Percentiles rank a stretch among this genome's conserved stretches.
Conservation (phyloP, 140 eudicot genomes). For the Oenanthe javanica region DNA sequence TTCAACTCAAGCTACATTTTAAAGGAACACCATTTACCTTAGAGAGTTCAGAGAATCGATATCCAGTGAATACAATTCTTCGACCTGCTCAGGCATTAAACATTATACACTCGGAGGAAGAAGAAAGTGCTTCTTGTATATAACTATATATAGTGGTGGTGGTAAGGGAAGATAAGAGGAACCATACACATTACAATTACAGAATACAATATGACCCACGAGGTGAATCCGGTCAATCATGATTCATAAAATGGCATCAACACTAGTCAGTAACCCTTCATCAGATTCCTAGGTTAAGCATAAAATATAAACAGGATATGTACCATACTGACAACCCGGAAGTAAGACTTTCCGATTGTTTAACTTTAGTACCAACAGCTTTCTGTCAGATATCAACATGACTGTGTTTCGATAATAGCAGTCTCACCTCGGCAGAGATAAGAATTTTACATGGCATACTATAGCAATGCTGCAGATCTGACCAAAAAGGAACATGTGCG, state of each 20-base stretch:
- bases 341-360: too few species aligned
- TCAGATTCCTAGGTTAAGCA: not conserved
- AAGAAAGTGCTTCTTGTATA: not conserved
- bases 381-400: not conserved
- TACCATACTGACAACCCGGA: not conserved
- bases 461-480: not conserved
- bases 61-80: constrained; percentile 94
- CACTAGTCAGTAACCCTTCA: not conserved
- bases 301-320: not conserved
- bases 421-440: not conserved
- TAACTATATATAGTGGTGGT: not conserved
- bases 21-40: constrained; percentile 35
- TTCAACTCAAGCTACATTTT: not conserved
- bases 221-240: not conserved
- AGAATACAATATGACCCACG: not conserved
- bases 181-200: not conserved
- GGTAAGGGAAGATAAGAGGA: not conserved
- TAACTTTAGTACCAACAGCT: not conserved
- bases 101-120: constrained; percentile 10
- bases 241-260: not conserved
- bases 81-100: constrained; percentile 55
- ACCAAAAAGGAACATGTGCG: not conserved
- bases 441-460: not conserved
- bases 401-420: not conserved
- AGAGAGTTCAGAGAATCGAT: constrained; percentile 77